Conservation (phyloP, 2,329 filamentous ascomycete species). For the Stemphylium vesicarium region DNA sequence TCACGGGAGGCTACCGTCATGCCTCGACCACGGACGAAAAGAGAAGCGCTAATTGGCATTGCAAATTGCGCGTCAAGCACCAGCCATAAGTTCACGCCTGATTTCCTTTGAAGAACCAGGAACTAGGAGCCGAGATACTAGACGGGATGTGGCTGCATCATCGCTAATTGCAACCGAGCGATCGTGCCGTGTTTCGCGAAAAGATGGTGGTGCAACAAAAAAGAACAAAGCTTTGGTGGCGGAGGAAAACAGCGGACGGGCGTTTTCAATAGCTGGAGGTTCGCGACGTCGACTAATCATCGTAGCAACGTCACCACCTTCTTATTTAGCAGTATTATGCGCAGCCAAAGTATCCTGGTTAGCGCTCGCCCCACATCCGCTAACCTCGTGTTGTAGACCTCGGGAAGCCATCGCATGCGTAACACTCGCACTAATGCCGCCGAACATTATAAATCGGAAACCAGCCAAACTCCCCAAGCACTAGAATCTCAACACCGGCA, state of each 20-base stretch:
- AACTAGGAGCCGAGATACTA: constrained; percentile 18
- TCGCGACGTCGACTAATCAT: background rate
- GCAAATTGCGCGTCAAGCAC: constrained; percentile 50
- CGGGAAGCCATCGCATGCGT: background rate
- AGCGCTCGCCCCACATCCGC: background rate
- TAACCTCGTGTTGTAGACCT: background rate
- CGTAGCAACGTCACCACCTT: no score
- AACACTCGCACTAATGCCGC: background rate
- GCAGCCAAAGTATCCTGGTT: background rate
- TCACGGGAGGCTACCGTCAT: constrained; percentile 54
- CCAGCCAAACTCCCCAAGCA: background rate
- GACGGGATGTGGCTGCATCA: constrained; percentile 21
- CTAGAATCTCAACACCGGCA: constrained; percentile 5
- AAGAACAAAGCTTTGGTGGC: constrained; percentile 10
- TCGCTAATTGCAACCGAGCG: constrained; percentile 1
- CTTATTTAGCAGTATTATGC: no score
- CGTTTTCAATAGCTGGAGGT: background rate
- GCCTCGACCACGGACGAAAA: constrained; percentile 50
- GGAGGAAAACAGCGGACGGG: constrained; percentile 8
- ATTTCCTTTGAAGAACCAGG: constrained; percentile 40
- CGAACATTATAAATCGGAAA: constrained; percentile 1
- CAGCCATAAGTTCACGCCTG: constrained; percentile 52
- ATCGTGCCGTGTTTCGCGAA: constrained; percentile 1
- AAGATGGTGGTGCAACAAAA: constrained; percentile 1
- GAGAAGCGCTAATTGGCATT: constrained; percentile 53